Evolutionary conservation across 2,329 filamentous ascomycete genomes (phyloP).

Genomic region (Exophiala calicioides): DNA sequence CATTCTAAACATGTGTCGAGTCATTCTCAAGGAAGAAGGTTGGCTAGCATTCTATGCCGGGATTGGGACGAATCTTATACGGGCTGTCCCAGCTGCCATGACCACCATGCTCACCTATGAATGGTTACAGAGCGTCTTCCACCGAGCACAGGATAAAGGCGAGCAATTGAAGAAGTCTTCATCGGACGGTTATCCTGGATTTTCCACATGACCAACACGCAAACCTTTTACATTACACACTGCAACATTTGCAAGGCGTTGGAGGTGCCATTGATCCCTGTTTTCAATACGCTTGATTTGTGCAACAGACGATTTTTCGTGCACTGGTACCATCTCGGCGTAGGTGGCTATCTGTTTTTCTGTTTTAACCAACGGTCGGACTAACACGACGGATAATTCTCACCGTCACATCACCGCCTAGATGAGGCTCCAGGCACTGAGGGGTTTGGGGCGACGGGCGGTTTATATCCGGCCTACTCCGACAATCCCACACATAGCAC

Average conservation of each 20-base stretch:
- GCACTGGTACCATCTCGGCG: neutral
- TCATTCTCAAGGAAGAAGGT: constrained; percentile 85
- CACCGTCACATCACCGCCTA: too few relatives aligned
- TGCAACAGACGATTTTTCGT: neutral
- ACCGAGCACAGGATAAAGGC: constrained; percentile 54
- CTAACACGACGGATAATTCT: too few relatives aligned
- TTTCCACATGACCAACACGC: constrained; percentile 8
- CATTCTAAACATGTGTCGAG: constrained; percentile 76
- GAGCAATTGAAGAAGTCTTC: constrained; percentile 23
- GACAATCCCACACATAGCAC: too few relatives aligned
- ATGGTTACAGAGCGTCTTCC: constrained; percentile 62
- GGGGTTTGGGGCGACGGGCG: too few relatives aligned
- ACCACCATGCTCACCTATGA: constrained; percentile 98
- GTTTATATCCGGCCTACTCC: too few relatives aligned
- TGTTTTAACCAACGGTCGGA: too few relatives aligned
- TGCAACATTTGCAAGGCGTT: constrained; percentile 7
- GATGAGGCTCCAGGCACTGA: too few relatives aligned
- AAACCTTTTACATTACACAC: constrained; percentile 1
- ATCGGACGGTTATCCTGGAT: constrained; percentile 4
- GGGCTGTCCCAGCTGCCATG: constrained; percentile 90
- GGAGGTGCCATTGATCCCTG: constrained; percentile 1
- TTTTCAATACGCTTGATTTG: neutral
- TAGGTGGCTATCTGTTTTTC: neutral
- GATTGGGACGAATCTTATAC: constrained; percentile 96
- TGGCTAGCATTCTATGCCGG: constrained; percentile 97